phyloP scores from a whole-genome alignment of 1,139 yeast species.

The Pichia sp. region DNA sequence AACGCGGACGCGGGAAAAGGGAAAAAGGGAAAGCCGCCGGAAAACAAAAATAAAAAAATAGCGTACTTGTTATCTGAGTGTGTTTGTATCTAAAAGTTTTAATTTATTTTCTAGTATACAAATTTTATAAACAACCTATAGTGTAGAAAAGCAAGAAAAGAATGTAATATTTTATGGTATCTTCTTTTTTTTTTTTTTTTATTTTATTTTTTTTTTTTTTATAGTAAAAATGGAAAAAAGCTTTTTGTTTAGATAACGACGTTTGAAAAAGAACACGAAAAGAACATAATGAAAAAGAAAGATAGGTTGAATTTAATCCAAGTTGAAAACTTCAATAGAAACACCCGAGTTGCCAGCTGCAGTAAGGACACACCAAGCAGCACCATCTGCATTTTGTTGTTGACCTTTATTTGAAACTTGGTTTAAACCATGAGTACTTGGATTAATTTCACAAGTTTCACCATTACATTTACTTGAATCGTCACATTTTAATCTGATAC shows the following conservation, averaged over 20 bases:
- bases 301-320: conserved; percentile 7
- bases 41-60: no score
- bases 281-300: no score
- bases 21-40: no score
- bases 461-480: conserved; percentile 64
- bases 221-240: no score
- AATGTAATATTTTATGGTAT: no score
- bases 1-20: no score
- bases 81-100: no score
- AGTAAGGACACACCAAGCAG: conserved; percentile 75
- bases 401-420: conserved; percentile 36
- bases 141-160: not conserved
- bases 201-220: not conserved
- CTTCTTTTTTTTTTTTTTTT: not conserved
- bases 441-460: conserved; percentile 73
- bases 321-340: conserved; percentile 59
- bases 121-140: not conserved
- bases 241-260: no score
- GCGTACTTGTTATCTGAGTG: no score
- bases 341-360: conserved; percentile 61
- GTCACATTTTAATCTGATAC: conserved; percentile 68
- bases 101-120: no score
- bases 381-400: conserved; percentile 54
- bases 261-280: no score
- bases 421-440: conserved; percentile 52